Evolutionary conservation across 345 rosid species (phyloP), one percentile per base, ranked within the genome.

Genomic region (Populus ilicifolia): DNA sequence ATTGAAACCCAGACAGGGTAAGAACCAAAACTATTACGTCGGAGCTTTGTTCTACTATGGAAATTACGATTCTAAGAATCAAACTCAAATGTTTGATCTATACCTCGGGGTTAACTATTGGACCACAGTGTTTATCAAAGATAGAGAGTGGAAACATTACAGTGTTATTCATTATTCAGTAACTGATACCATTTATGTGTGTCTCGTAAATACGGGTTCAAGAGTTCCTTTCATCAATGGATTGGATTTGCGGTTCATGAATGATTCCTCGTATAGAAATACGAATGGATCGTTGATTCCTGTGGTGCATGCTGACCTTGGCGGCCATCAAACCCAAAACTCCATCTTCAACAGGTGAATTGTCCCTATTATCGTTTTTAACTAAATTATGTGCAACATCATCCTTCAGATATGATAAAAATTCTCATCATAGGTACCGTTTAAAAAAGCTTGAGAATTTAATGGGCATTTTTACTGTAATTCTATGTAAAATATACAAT

Each of bases 31-130:
- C 6, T 89, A 89, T 74, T 2, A 85, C 12, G 83, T 86, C 72
- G 67, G 86, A 66, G 81, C 85, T 8, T 36, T 0, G 35, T 86
- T 88, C 73, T 41, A 72, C 64, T 84, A 86, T 56, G 92, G 88
- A 38, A 86, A 87, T 21, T 89, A 89, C 16, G 92, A 87, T 41
- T 79, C 65, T 1, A 62, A 46, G 27, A 27, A 27, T 27, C 27
- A 27, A 27, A 27, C 27, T 27, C 27, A 27, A 27, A 27, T 27
- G 27, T 27, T 27, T 27, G 27, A 82, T 62, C 67, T 84, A 29
- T 71, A 84, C 70, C 69, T 82, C 1, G 86, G 79, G 18, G 64
- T 16, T 21, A 77, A 83, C 30, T 44, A 12, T 44, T 71, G 39
- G 62, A 0, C 5, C 12, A 14, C 62, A 36, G 61, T 70, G 35